Percentiles rank a stretch among this genome's conserved stretches.
These are phyloP conservation scores for Candida dendrica DNA, from an alignment of 805 yeast genomes.

Conservation along the genomic window DNA sequence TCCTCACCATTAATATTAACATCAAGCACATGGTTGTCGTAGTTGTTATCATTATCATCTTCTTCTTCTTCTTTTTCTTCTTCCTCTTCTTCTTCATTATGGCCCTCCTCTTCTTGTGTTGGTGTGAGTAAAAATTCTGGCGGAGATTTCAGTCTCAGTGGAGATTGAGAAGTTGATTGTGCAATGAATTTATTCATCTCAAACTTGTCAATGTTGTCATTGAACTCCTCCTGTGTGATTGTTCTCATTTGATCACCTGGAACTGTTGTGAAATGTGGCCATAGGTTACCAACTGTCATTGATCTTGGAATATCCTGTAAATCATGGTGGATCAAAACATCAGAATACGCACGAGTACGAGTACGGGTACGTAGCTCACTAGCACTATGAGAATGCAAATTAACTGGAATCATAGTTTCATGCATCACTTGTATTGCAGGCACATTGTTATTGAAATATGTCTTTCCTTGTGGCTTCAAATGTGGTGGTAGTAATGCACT, in stretches of 20 bases:
- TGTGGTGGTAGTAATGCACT: conserved; percentile 20
- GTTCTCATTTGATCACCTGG: conserved; percentile 10
- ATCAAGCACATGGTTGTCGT: neutral
- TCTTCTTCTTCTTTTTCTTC: neutral
- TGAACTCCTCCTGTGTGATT: conserved; percentile 13
- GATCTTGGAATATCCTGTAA: conserved; percentile 18
- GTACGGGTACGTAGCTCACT: neutral
- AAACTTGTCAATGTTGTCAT: neutral
- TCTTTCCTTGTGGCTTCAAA: conserved; percentile 13
- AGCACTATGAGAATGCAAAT: neutral
- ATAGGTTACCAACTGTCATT: conserved; percentile 7
- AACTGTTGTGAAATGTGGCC: conserved; percentile 8
- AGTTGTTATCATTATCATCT: neutral
- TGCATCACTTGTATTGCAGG: neutral
- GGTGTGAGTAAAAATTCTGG: neutral
- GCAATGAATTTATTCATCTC: neutral
- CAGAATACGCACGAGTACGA: neutral
- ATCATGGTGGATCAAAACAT: conserved; percentile 4
- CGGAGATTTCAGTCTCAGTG: conserved; percentile 1
- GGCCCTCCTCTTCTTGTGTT: neutral
- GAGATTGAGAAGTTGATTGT: neutral
- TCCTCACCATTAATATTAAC: neutral
- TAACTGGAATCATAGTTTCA: neutral
- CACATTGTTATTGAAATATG: neutral
- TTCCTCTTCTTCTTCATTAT: neutral